phyloP scores from a whole-genome alignment of 164 flowering plant genomes.

The Sedum album region DNA sequence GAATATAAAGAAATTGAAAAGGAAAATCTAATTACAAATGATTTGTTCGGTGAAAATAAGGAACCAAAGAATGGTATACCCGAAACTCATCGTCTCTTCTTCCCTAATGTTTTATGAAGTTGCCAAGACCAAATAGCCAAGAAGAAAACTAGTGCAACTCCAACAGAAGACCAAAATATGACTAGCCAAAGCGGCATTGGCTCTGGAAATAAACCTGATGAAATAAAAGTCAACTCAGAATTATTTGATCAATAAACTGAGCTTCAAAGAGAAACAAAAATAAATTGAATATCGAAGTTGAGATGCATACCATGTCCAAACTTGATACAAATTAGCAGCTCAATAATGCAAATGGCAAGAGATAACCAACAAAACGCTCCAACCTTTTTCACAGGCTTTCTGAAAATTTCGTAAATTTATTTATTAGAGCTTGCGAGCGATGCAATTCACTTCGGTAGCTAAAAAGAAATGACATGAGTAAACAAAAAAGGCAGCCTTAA shows the following conservation, averaged over 20 bases:
- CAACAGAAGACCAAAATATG: constrained; percentile 55
- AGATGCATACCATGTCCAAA: constrained; percentile 75
- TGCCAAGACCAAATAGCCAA: constrained; percentile 77
- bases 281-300: background rate
- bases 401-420: constrained; percentile 9
- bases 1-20: background rate
- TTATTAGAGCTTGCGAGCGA: background rate
- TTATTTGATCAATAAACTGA: background rate
- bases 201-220: constrained; percentile 72
- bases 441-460: background rate
- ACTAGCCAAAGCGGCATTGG: constrained; percentile 82
- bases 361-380: constrained; percentile 98
- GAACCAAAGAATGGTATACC: constrained; percentile 32
- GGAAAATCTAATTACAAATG: constrained; percentile 9
- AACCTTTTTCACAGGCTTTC: constrained; percentile 49
- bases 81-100: constrained; percentile 42
- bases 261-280: background rate
- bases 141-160: constrained; percentile 36
- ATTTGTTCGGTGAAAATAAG: constrained; percentile 9
- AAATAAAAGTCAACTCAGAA: background rate
- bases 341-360: constrained; percentile 89
- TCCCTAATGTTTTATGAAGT: constrained; percentile 37
- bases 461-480: background rate
- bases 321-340: constrained; percentile 94
- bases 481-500: background rate